A percentile compares a stretch with the other conserved stretches of the same genome.
These are phyloP conservation scores for Penicillium paradoxum DNA, from an alignment of 495 filamentous ascomycete genomes.

Conservation along the genomic window DNA sequence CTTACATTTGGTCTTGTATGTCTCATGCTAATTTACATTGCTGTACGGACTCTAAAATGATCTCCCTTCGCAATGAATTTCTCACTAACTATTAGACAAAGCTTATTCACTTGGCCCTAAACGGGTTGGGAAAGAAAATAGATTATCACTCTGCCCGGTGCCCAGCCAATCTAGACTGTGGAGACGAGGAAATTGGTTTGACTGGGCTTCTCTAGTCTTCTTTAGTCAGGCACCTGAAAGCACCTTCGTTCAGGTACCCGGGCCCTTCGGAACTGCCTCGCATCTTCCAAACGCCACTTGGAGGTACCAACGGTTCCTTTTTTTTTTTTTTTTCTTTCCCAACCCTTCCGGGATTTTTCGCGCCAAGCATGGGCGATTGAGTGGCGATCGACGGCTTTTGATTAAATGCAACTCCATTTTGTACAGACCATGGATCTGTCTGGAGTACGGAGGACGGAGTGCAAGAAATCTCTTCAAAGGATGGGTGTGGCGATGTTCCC, in stretches of 20 bases:
- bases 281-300: background rate
- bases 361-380: background rate
- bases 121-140: background rate
- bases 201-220: background rate
- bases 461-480: background rate
- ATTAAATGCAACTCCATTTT: background rate
- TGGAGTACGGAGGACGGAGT: too few relatives aligned
- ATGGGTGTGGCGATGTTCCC: background rate
- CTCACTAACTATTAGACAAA: background rate
- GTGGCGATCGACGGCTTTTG: background rate
- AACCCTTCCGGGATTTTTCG: background rate
- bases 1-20: too few relatives aligned
- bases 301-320: background rate
- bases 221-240: slow-evolving; percentile 3
- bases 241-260: too few relatives aligned
- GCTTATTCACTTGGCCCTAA: slow-evolving; percentile 3
- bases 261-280: background rate
- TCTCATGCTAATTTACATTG: too few relatives aligned
- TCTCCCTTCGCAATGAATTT: background rate
- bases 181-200: background rate
- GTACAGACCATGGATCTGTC: background rate
- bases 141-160: background rate
- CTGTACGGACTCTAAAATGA: too few relatives aligned
- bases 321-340: background rate
- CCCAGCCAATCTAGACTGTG: background rate